A percentile compares a stretch with the other conserved stretches of the same genome.
Evolutionary conservation across 805 yeast species (phyloP).

Genomic region (Schwanniomyces pseudopolymorphus): DNA sequence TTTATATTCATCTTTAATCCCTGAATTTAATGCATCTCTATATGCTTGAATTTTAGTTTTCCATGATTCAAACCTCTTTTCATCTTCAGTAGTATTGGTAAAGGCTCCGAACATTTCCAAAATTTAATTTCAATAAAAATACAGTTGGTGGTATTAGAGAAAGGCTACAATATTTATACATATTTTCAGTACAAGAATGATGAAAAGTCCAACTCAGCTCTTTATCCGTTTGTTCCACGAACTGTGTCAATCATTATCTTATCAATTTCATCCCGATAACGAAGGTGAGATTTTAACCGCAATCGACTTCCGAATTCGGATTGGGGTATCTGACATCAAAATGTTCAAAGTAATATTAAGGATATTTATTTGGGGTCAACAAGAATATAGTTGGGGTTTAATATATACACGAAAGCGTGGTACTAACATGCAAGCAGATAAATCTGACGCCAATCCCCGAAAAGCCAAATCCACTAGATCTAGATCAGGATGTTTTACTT

Average conservation of each 20-base stretch:
- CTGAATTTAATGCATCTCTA: constrained; percentile 19
- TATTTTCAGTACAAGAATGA: no score
- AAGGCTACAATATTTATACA: no score
- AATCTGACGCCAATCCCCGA: background rate
- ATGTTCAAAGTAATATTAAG: background rate
- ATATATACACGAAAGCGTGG: background rate
- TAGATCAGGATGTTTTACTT: constrained; percentile 2
- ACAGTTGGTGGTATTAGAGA: no score
- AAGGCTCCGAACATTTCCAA: background rate
- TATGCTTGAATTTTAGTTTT: constrained; percentile 33
- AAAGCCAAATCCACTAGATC: background rate
- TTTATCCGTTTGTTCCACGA: no score
- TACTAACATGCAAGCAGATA: background rate
- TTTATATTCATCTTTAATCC: constrained; percentile 11
- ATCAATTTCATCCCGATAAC: background rate
- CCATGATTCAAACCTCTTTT: constrained; percentile 12
- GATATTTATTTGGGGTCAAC: background rate
- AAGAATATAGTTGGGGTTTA: background rate
- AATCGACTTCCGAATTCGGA: background rate
- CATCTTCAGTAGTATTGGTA: background rate
- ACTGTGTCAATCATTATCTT: background rate
- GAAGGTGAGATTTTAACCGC: background rate
- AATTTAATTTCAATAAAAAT: no score
- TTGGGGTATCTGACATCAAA: background rate
- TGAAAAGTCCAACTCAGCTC: no score